Evolutionary conservation across 2,329 filamentous ascomycete genomes (phyloP).

Genomic region (Ophiocordyceps camponoti-floridani): DNA sequence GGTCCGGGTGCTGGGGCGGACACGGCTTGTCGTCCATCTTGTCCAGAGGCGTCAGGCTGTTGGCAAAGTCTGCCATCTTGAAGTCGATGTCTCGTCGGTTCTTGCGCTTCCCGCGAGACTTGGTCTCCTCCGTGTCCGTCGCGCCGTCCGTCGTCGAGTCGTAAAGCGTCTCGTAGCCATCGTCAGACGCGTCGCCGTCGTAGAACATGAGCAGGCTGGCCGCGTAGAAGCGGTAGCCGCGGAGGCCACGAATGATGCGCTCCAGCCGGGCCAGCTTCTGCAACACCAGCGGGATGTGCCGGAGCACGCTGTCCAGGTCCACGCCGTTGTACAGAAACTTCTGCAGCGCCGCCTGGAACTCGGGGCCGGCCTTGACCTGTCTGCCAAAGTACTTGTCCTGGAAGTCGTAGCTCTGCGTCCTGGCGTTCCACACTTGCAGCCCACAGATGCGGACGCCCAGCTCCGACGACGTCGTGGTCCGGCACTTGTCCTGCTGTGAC

Average conservation of each 20-base stretch:
- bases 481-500: constrained; percentile 85
- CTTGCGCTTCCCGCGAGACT: constrained; percentile 25
- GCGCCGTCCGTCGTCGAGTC: constrained; percentile 41
- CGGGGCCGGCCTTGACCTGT: constrained; percentile 65
- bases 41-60: constrained; percentile 84
- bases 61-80: constrained; percentile 97
- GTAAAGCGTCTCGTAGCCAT: constrained; percentile 28
- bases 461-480: constrained; percentile 76
- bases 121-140: constrained; percentile 39
- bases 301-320: constrained; percentile 59
- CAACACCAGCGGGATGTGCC: constrained; percentile 76
- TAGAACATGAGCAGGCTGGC: constrained; percentile 92
- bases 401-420: constrained; percentile 73
- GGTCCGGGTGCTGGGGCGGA: constrained; percentile 62
- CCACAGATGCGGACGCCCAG: constrained; percentile 89
- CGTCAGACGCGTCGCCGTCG: constrained; percentile 55
- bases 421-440: constrained; percentile 87
- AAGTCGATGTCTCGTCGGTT: constrained; percentile 57
- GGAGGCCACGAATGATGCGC: constrained; percentile 59
- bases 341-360: constrained; percentile 78
- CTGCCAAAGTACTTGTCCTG: constrained; percentile 97
- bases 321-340: constrained; percentile 84
- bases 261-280: constrained; percentile 73
- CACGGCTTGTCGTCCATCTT: constrained; percentile 44
- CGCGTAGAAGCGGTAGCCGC: constrained; percentile 86